Percentiles rank a stretch among this genome's conserved stretches.
Evolutionary conservation across 805 yeast genomes (phyloP).

Genomic region (Yarrowia keelungensis): DNA sequence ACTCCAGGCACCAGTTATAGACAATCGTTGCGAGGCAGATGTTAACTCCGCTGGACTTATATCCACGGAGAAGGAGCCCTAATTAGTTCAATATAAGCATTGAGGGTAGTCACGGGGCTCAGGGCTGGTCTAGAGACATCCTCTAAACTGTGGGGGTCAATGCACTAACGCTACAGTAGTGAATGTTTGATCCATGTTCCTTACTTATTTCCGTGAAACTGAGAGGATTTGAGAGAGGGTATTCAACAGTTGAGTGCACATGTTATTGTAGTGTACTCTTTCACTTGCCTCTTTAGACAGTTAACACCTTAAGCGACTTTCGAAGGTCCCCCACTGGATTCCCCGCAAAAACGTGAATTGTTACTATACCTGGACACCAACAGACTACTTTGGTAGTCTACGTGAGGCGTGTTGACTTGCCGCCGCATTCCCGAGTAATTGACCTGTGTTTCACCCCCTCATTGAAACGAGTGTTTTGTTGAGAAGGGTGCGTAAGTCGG

Average conservation of each 20-base stretch:
- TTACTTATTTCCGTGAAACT: no score
- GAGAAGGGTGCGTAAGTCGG: not conserved
- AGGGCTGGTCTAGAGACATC: not conserved
- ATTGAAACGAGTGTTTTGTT: not conserved
- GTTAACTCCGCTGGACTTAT: no score
- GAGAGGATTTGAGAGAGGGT: no score
- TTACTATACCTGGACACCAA: not conserved
- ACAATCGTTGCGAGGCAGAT: no score
- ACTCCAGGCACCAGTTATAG: no score
- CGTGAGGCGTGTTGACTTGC: not conserved
- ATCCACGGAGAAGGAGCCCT: not conserved
- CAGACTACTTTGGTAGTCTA: not conserved
- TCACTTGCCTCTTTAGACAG: no score
- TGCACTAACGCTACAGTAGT: not conserved
- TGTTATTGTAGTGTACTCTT: no score
- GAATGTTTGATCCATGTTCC: no score
- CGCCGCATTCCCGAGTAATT: conserved; percentile 4
- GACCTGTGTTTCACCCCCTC: no score
- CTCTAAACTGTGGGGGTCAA: not conserved
- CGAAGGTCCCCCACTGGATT: no score
- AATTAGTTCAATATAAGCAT: not conserved
- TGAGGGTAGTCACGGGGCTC: not conserved
- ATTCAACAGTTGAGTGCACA: no score
- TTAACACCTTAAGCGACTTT: no score
- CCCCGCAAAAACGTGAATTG: not conserved